Percentiles rank a stretch among this genome's conserved stretches.
phyloP scores from a whole-genome alignment of 148 eudicot genomes.

The Tetragonia tetragonoides region DNA sequence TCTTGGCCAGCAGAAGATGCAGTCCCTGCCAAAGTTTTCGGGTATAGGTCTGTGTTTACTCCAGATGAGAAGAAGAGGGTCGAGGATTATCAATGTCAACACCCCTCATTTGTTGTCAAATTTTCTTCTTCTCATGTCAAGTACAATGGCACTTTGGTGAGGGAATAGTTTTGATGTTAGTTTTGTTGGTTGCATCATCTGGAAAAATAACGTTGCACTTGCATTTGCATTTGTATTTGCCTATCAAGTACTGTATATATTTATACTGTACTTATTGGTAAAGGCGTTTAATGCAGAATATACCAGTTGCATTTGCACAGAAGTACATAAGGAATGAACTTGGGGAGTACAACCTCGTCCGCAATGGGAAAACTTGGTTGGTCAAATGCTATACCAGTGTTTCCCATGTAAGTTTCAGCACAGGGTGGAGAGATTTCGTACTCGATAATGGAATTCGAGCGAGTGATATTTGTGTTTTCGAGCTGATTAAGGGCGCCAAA shows the following conservation, averaged over 20 bases:
- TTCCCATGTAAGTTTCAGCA: background rate
- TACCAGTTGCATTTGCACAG: conserved; percentile 12
- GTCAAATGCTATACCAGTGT: background rate
- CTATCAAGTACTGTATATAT: background rate
- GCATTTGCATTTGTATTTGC: too few species aligned
- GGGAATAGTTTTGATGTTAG: background rate
- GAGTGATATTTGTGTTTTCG: conserved; percentile 31
- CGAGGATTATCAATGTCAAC: background rate
- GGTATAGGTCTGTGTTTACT: background rate
- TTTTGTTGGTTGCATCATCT: background rate
- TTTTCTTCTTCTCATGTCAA: background rate
- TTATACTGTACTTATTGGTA: background rate
- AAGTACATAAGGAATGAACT: background rate
- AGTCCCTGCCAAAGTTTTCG: conserved; percentile 1
- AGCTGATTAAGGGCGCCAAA: conserved; percentile 17
- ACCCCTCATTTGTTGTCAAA: conserved; percentile 10
- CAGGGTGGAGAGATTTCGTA: conserved; percentile 17
- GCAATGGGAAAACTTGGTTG: conserved; percentile 8
- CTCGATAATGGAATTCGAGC: conserved; percentile 7
- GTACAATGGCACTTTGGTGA: background rate
- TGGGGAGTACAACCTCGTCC: background rate
- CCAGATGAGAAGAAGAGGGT: background rate
- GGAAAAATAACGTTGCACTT: too few species aligned
- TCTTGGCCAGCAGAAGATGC: background rate
- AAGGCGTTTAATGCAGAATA: conserved; percentile 1